phyloP scores from a whole-genome alignment of 257 asterid genomes.

The Gentiana dahurica region DNA sequence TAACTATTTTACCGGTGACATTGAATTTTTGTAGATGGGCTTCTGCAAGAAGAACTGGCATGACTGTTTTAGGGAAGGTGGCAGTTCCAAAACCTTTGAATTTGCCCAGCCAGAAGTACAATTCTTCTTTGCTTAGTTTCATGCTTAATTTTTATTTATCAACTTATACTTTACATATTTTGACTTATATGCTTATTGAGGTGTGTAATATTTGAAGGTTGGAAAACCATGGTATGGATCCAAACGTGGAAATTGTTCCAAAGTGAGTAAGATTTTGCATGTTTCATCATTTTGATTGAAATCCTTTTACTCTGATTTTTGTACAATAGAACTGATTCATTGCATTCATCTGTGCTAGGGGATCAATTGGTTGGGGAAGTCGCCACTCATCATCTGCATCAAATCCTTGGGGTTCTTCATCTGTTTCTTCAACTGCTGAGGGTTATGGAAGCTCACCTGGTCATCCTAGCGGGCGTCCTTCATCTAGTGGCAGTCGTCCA shows the following conservation, averaged over 20 bases:
- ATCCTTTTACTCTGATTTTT: slow-evolving; percentile 9
- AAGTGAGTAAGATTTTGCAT: slow-evolving; percentile 45
- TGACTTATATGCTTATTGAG: slow-evolving; percentile 16
- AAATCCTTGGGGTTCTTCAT: slow-evolving; percentile 75
- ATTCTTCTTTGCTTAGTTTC: slow-evolving; percentile 11
- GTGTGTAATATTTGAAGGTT: slow-evolving; percentile 41
- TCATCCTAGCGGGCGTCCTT: slow-evolving; percentile 70
- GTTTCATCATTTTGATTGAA: background rate
- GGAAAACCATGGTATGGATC: slow-evolving; percentile 95
- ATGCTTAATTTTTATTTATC: slow-evolving; percentile 2
- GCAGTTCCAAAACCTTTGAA: slow-evolving; percentile 95
- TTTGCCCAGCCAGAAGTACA: slow-evolving; percentile 91
- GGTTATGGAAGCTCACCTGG: slow-evolving; percentile 65
- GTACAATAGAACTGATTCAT: slow-evolving; percentile 14
- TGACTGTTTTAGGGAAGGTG: slow-evolving; percentile 92
- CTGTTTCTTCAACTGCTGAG: slow-evolving; percentile 66
- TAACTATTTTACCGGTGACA: slow-evolving; percentile 4
- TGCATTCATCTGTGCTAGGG: slow-evolving; percentile 36
- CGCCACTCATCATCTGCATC: slow-evolving; percentile 72
- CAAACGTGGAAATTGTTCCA: slow-evolving; percentile 92
- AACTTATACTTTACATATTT: slow-evolving; percentile 12
- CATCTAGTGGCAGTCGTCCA: slow-evolving; percentile 91
- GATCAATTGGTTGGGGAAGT: slow-evolving; percentile 89
- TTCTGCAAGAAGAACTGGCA: slow-evolving; percentile 84
- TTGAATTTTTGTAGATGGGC: slow-evolving; percentile 49